phyloP scores from a whole-genome alignment of 345 rosid genomes.

The Eutrema yunnanense region DNA sequence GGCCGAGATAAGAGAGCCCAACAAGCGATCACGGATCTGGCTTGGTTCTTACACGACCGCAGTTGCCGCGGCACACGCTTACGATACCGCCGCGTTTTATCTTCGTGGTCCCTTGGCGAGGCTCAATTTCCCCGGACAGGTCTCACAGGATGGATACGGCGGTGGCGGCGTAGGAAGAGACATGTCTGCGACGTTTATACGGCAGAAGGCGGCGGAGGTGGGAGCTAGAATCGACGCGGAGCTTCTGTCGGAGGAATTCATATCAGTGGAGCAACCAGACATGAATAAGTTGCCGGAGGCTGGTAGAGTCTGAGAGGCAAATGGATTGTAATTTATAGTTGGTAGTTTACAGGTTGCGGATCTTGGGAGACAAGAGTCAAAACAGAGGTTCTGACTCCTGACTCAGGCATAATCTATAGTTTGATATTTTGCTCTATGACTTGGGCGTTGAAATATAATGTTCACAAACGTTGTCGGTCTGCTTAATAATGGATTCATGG shows the following conservation, averaged over 20 bases:
- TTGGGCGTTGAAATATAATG: not conserved
- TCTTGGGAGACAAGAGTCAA: not conserved
- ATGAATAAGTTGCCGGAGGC: constrained; percentile 6
- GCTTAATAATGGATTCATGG: not conserved
- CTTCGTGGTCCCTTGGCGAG: constrained; percentile 44
- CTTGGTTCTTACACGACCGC: constrained; percentile 54
- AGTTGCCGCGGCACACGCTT: constrained; percentile 64
- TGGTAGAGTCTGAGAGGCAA: not conserved
- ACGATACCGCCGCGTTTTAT: constrained; percentile 54
- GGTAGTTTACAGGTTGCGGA: not conserved
- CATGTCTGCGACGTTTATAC: constrained; percentile 9
- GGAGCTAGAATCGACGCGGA: constrained; percentile 17
- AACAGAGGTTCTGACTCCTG: not conserved
- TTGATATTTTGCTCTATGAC: not conserved
- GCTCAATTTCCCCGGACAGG: constrained; percentile 43
- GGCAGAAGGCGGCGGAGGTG: constrained; percentile 12
- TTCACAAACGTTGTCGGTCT: not conserved
- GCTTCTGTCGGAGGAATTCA: not conserved
- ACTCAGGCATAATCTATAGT: not conserved
- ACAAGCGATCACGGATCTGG: constrained; percentile 54
- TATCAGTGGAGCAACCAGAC: not conserved
- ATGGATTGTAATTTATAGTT: not conserved
- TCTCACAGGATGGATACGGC: not conserved
- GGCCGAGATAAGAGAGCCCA: constrained; percentile 59
- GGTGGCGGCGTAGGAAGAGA: not conserved